Conservation (phyloP, 2,329 filamentous ascomycete species). For the Alternaria rosae region DNA sequence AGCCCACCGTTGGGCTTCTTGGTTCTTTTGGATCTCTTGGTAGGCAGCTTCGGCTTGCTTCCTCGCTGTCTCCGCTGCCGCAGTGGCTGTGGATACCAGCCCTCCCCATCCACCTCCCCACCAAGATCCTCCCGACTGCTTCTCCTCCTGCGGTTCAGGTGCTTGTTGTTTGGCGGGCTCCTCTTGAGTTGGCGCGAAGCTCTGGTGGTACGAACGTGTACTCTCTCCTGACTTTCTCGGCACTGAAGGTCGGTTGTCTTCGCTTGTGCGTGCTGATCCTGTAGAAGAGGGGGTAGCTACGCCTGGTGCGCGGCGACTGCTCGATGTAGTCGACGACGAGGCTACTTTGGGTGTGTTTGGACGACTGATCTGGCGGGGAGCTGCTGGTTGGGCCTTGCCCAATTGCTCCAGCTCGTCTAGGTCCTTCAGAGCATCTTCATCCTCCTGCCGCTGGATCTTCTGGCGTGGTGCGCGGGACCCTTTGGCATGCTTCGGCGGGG, state of each 20-base stretch:
- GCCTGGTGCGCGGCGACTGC: constrained; percentile 45
- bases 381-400: constrained; percentile 59
- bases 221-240: constrained; percentile 81
- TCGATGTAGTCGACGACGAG: constrained; percentile 54
- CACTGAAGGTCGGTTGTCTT: constrained; percentile 69
- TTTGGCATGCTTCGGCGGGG: constrained; percentile 52
- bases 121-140: constrained; percentile 56
- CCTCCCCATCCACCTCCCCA: constrained; percentile 79
- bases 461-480: constrained; percentile 53
- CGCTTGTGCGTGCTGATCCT: constrained; percentile 55
- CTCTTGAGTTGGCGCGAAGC: constrained; percentile 69
- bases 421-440: constrained; percentile 86
- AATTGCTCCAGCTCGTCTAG: constrained; percentile 74
- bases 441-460: constrained; percentile 53
- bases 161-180: constrained; percentile 48
- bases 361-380: constrained; percentile 68
- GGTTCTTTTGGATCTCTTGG: constrained; percentile 93
- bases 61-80: constrained; percentile 81
- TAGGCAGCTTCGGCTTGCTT: constrained; percentile 93
- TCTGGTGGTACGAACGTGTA: constrained; percentile 72
- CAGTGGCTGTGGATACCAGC: constrained; percentile 79
- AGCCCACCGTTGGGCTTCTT: constrained; percentile 95
- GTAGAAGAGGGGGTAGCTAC: constrained; percentile 50
- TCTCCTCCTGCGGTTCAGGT: constrained; percentile 61
- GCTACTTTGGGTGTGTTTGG: constrained; percentile 80